These are phyloP conservation scores for Lachancea lanzarotensis DNA, from an alignment of 805 yeast species.

Conservation along the genomic window DNA sequence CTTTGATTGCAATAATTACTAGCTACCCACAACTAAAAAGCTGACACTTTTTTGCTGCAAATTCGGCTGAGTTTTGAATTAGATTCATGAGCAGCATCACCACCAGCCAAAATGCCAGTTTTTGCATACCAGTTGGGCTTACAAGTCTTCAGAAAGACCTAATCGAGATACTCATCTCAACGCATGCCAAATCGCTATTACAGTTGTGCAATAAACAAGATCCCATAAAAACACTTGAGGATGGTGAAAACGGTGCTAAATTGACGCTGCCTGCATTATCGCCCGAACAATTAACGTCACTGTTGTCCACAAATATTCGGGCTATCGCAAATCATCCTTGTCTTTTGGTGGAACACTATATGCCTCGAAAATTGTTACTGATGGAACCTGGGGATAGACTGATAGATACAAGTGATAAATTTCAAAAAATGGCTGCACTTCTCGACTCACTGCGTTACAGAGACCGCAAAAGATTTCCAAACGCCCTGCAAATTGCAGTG, in stretches of 20 bases:
- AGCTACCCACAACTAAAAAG: no score
- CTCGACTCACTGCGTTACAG: conserved; percentile 20
- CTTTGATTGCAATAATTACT: no score
- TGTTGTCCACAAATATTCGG: conserved; percentile 36
- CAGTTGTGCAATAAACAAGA: neutral
- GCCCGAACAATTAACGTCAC: conserved; percentile 21
- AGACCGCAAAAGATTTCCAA: conserved; percentile 10
- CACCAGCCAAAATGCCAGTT: conserved; percentile 2
- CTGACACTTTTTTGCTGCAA: neutral
- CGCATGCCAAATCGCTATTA: conserved; percentile 35
- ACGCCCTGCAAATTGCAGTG: conserved; percentile 31
- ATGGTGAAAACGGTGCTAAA: neutral
- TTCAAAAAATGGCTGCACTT: conserved; percentile 46
- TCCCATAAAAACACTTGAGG: neutral
- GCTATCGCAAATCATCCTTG: conserved; percentile 62
- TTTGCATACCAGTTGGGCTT: conserved; percentile 38
- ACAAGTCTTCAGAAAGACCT: conserved; percentile 41
- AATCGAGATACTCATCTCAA: conserved; percentile 36
- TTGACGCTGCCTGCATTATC: conserved; percentile 9
- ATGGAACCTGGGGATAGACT: conserved; percentile 58
- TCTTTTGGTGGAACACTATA: conserved; percentile 66
- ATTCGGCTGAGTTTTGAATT: neutral
- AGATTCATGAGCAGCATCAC: neutral
- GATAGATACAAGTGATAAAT: conserved; percentile 52
- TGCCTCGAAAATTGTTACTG: conserved; percentile 60